Evolutionary conservation across 1,284 basidiomycete genomes (phyloP), one percentile per base, ranked within the genome.

Genomic region (Amylostereum areolatum): DNA sequence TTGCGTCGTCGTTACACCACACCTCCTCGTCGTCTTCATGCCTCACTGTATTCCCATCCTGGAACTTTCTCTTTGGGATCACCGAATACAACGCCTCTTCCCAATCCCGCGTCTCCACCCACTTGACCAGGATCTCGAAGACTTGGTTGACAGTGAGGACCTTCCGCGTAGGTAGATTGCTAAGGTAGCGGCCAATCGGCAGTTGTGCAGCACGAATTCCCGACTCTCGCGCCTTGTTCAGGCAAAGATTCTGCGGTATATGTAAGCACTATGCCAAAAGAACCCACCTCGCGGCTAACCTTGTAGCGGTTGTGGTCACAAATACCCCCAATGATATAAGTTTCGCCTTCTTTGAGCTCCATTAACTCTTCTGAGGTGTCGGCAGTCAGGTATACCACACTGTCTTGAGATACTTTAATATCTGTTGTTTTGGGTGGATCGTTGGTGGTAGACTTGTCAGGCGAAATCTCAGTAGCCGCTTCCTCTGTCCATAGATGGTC

Each of bases 121-220:
- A 99, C 56, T 87, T 84, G 7, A 94, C 67, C 50, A 99, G 75
- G 57, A 99, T 97, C 65, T 97, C 92, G 62, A 95, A 91, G 12
- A 92, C 81, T 69, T 98, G 96, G 63, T 99, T 99, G 48, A 99
- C 94, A 0, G 97, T 99, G 54, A 99, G 74, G 28, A 99, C 93
- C 62, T 97, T 98, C 50, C 97, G 83, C 2, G 94, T 93, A 18
- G 85, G 80, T 56, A 99, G 72, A 47, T 87, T 77, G 40, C 85
- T 74, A 43, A 97, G 74, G 66, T 91, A 95, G 52, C 84, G 84
- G 11, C 91, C 89, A 48, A 99, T 97, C 1, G 97, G 97, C 43
- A 99, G 78, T 42, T 92, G 85, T 6, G 95, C 97, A 36, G 91
- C 88, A 31, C 85, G 79, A 50, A 99, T 80, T 1, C 81, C 81